Percentiles rank a stretch among this genome's conserved stretches.
These are phyloP conservation scores for Purshia tridentata DNA, from an alignment of 306 rosid genomes.

Conservation along the genomic window DNA sequence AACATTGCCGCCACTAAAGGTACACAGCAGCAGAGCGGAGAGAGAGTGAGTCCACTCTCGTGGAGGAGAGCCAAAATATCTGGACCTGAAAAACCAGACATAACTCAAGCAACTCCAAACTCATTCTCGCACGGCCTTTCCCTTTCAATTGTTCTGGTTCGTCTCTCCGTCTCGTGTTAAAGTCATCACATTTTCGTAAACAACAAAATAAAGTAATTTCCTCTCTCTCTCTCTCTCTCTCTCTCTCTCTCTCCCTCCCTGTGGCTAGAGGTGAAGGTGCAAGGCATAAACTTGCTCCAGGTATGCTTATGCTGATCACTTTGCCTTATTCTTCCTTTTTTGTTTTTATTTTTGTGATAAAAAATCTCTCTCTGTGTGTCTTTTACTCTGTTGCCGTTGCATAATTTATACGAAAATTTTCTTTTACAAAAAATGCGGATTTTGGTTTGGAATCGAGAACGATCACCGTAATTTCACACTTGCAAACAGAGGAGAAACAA, in stretches of 20 bases:
- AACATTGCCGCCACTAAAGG: neutral
- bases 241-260: neutral
- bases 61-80: neutral
- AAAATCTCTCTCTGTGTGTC: neutral
- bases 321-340: too few species aligned
- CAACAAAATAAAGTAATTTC: neutral
- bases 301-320: too few species aligned
- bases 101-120: neutral
- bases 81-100: neutral
- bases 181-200: conserved; percentile 1
- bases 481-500: neutral
- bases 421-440: neutral
- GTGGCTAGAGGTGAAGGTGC: neutral
- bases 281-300: neutral
- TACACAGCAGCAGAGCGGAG: neutral
- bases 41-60: neutral
- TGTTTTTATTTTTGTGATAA: neutral
- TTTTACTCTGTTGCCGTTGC: neutral
- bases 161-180: neutral
- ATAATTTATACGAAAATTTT: neutral
- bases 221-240: neutral
- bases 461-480: too few species aligned
- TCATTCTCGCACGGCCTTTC: neutral
- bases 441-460: too few species aligned
- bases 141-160: neutral